These are phyloP conservation scores for Lactarius indigo DNA, from an alignment of 768 basidiomycete species.

Conservation along the genomic window DNA sequence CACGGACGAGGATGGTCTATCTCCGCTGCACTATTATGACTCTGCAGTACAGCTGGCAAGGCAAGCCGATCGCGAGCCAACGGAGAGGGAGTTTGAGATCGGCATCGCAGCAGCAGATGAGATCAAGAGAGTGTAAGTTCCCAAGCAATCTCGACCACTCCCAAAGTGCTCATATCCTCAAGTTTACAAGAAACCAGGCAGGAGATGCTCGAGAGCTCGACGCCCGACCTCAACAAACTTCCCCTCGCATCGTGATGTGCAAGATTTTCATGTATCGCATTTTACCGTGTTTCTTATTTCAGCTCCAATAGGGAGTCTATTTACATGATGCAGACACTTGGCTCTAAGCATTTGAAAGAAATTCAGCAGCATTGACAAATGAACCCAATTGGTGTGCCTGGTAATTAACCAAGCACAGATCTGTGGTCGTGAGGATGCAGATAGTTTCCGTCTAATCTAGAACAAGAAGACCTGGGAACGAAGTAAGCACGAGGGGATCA, in stretches of 20 bases:
- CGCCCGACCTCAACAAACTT: constrained; percentile 36
- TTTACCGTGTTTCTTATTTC: not conserved
- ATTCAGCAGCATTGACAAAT: not conserved
- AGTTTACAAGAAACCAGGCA: constrained; percentile 62
- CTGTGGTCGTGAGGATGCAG: not conserved
- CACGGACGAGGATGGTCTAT: constrained; percentile 59
- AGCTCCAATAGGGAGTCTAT: not conserved
- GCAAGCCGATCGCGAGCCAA: constrained; percentile 54
- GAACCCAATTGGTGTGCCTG: not conserved
- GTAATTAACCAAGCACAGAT: not conserved
- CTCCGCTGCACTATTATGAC: constrained; percentile 72
- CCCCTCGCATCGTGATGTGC: not conserved
- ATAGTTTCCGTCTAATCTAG: constrained; percentile 26
- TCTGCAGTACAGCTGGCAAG: constrained; percentile 71
- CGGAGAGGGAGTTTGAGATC: constrained; percentile 61
- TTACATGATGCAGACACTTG: not conserved
- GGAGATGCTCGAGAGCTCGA: constrained; percentile 60
- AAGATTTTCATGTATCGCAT: not conserved
- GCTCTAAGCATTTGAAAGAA: not conserved
- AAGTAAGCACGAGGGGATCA: constrained; percentile 23
- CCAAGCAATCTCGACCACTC: constrained; percentile 1
- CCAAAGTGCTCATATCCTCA: constrained; percentile 4
- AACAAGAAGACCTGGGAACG: constrained; percentile 41
- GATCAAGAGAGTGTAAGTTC: constrained; percentile 59
- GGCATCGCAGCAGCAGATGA: constrained; percentile 60